Conservation (phyloP, 495 filamentous ascomycete species). For the Viridothelium virens region DNA sequence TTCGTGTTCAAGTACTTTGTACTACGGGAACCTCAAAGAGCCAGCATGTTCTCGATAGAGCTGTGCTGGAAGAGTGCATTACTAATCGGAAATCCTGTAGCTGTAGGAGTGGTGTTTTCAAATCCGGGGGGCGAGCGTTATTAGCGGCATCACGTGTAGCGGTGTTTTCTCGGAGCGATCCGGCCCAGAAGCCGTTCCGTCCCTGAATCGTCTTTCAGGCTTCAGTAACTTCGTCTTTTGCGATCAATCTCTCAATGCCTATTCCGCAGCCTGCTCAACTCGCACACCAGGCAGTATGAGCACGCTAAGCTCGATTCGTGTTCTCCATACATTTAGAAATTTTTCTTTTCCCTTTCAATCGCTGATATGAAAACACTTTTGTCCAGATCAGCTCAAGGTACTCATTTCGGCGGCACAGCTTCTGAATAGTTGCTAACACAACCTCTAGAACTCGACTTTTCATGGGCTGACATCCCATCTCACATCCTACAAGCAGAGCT, state of each 20-base stretch:
- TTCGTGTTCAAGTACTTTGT: no score
- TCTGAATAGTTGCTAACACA: not conserved
- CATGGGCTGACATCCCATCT: constrained; percentile 26
- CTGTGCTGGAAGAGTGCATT: not conserved
- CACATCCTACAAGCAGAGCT: constrained; percentile 33
- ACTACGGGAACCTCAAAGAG: no score
- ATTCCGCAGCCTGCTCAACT: not conserved
- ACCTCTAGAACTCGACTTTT: not conserved
- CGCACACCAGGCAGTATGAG: not conserved
- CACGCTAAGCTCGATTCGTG: not conserved
- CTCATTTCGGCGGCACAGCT: not conserved
- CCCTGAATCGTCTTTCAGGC: no score
- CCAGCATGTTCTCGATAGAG: not conserved
- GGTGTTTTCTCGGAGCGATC: no score
- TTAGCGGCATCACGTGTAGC: no score
- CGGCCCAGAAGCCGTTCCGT: no score
- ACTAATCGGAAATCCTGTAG: not conserved
- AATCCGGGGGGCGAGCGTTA: no score
- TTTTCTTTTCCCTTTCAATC: not conserved
- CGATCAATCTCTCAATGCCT: no score
- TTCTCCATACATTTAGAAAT: not conserved
- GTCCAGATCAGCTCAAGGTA: not conserved
- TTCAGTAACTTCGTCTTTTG: no score
- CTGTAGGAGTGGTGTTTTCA: no score
- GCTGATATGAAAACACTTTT: not conserved